Evolutionary conservation across 1,284 basidiomycete species (phyloP).

Genomic region (Tylopilus sp.): DNA sequence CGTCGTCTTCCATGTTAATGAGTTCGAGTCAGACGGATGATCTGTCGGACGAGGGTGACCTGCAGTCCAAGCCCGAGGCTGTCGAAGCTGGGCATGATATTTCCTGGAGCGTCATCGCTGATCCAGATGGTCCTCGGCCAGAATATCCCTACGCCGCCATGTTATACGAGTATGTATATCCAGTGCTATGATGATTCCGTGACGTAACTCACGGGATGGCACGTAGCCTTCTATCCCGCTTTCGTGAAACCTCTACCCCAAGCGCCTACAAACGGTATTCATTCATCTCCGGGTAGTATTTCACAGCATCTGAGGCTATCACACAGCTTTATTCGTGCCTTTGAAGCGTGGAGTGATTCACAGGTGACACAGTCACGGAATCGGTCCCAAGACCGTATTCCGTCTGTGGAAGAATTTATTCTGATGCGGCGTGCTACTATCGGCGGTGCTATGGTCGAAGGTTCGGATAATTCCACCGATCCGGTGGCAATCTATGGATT

Average conservation of each 20-base stretch:
- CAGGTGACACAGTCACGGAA: conserved; percentile 41
- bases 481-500: background rate
- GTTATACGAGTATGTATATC: conserved; percentile 37
- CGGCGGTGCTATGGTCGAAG: conserved; percentile 45
- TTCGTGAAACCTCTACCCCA: conserved; percentile 37
- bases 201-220: conserved; percentile 13
- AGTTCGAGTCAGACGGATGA: conserved; percentile 37
- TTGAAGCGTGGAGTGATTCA: conserved; percentile 39
- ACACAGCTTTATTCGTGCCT: conserved; percentile 38
- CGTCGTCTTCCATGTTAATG: conserved; percentile 8
- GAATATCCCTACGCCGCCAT: conserved; percentile 42
- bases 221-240: conserved; percentile 36
- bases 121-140: conserved; percentile 35
- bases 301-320: conserved; percentile 4
- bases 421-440: conserved; percentile 42
- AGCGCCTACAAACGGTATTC: conserved; percentile 38
- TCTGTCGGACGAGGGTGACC: conserved; percentile 42
- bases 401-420: conserved; percentile 44
- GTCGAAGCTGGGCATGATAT: conserved; percentile 37
- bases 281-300: conserved; percentile 1
- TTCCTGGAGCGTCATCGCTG: conserved; percentile 31
- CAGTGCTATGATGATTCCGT: conserved; percentile 1
- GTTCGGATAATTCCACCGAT: conserved; percentile 23
- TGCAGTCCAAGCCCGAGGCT: conserved; percentile 40
- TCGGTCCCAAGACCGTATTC: conserved; percentile 37